A percentile compares a stretch with the other conserved stretches of the same genome.
phyloP scores from a whole-genome alignment of 495 filamentous ascomycete species.

The Xylaria grammica region DNA sequence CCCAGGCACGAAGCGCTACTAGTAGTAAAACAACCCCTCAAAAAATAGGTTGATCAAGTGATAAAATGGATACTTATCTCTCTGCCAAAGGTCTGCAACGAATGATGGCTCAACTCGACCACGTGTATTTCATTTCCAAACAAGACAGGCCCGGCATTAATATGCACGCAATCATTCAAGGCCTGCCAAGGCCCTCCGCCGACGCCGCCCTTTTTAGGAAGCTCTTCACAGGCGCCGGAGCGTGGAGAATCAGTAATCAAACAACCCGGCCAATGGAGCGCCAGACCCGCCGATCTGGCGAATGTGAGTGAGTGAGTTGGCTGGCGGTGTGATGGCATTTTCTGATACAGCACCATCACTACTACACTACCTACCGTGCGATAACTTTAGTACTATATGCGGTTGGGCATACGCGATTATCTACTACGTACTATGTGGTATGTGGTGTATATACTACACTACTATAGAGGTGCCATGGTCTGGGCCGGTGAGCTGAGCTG shows the following conservation, averaged over 20 bases:
- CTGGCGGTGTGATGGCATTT: constrained; percentile 21
- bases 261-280: constrained; percentile 11
- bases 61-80: too few species aligned
- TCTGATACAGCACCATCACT: neutral
- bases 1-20: too few species aligned
- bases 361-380: neutral
- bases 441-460: neutral
- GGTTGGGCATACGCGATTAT: too few species aligned
- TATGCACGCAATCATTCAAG: constrained; percentile 23
- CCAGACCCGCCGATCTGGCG: neutral
- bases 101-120: constrained; percentile 9
- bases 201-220: constrained; percentile 19
- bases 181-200: constrained; percentile 3
- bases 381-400: neutral
- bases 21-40: too few species aligned
- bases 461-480: neutral
- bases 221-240: constrained; percentile 13
- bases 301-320: constrained; percentile 13
- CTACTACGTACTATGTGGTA: too few species aligned
- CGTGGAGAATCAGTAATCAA: constrained; percentile 17
- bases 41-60: too few species aligned
- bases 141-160: constrained; percentile 18
- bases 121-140: constrained; percentile 12
- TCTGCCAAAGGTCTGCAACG: neutral
- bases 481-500: neutral